Conservation (phyloP, 2,329 filamentous ascomycete genomes). For the Colletotrichum sojae region DNA sequence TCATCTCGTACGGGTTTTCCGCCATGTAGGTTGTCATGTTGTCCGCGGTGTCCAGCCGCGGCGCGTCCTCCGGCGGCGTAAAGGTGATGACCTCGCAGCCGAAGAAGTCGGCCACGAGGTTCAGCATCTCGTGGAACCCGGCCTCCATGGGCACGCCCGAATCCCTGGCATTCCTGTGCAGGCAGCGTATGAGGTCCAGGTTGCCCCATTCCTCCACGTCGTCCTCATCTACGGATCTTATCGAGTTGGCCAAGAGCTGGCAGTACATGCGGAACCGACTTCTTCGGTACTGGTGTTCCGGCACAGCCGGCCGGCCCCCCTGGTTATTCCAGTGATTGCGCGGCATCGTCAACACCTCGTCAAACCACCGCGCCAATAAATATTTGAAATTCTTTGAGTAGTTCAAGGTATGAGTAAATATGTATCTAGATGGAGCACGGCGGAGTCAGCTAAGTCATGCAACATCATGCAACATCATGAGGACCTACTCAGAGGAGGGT, state of each 20-base stretch:
- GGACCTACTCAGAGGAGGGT: not conserved
- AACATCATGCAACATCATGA: not conserved
- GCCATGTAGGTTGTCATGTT: not conserved
- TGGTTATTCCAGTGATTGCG: not conserved
- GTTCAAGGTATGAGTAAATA: not conserved
- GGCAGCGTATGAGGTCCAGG: conserved; percentile 11
- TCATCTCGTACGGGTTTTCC: conserved; percentile 13
- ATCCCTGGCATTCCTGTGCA: not conserved
- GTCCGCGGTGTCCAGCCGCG: not conserved
- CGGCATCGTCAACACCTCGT: not conserved
- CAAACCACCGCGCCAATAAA: conserved; percentile 5
- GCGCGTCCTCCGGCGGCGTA: not conserved
- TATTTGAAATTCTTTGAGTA: conserved; percentile 2
- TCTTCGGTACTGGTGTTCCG: not conserved
- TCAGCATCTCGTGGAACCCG: conserved; percentile 31
- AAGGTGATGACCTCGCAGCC: conserved; percentile 28
- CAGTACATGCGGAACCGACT: conserved; percentile 29
- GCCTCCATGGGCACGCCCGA: conserved; percentile 18
- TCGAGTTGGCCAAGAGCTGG: conserved; percentile 16
- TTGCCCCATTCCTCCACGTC: conserved; percentile 9
- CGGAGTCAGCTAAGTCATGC: not conserved
- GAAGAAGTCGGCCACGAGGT: conserved; percentile 30
- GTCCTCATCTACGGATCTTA: not conserved
- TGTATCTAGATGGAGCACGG: not conserved
- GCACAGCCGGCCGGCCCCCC: not conserved